Evolutionary conservation across 2,329 filamentous ascomycete genomes (phyloP), one percentile per base, ranked within the genome.

Genomic region (Diaporthe sp.): DNA sequence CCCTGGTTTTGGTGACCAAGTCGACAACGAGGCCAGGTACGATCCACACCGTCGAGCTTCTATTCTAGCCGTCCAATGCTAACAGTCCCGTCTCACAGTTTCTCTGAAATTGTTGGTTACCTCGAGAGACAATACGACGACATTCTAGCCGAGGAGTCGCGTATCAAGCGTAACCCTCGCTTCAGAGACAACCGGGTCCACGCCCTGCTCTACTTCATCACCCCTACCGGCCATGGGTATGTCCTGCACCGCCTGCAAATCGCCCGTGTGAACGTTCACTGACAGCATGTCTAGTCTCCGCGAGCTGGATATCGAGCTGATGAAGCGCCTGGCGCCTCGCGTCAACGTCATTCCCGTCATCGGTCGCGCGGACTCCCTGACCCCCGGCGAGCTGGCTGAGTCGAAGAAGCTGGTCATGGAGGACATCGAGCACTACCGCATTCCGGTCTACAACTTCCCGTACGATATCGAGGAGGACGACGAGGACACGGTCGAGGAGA

Each of bases 371-470:
- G 97, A 99, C 85, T 97, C 97, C 30, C 93, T 99, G 77, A 99
- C 97, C 73, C 97, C 97, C 52, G 93, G 95, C 79, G 97, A 99
- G 88, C 90, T 99, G 77, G 97, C 97, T 79, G 97, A 99, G 87
- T 98, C 96, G 79, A 99, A 99, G 92, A 99, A 98, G 90, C 91
- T 99, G 77, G 96, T 99, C 82, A 99, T 99, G 97, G 97, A 99
- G 89, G 97, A 99, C 84, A 99, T 99, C 80, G 97, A 99, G 87
- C 97, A 99, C 87, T 99, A 99, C 89, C 94, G 97, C 83, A 99
- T 99, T 80, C 97, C 97, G 61, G 96, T 99, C 78, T 99, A 99
- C 91, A 99, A 99, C 91, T 99, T 99, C 90, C 97, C 97, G 67
- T 99, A 99, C 88, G 97, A 99, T 81, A 97, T 99, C 76, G 97